phyloP scores from a whole-genome alignment of 2,329 filamentous ascomycete species.

The Ilyonectria mors-panacis region DNA sequence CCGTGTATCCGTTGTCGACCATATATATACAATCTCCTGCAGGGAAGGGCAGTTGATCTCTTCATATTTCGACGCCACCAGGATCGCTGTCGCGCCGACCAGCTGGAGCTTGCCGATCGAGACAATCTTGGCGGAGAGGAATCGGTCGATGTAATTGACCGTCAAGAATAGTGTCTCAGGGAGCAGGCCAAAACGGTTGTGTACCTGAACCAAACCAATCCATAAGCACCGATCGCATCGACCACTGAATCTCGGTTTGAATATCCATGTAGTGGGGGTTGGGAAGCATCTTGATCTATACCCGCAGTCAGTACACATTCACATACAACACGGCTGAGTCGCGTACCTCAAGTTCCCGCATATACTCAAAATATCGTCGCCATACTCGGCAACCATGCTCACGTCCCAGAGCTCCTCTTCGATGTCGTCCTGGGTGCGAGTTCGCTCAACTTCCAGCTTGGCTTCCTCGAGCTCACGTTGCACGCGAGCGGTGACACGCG shows the following conservation, averaged over 20 bases:
- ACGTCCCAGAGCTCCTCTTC: constrained; percentile 94
- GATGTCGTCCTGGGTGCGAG: constrained; percentile 79
- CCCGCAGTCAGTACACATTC: constrained; percentile 37
- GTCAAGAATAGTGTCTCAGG: constrained; percentile 96
- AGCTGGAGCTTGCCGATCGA: constrained; percentile 96
- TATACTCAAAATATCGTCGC: constrained; percentile 94
- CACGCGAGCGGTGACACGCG: constrained; percentile 77
- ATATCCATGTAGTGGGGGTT: constrained; percentile 97
- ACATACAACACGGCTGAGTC: not conserved
- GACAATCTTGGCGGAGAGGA: constrained; percentile 94
- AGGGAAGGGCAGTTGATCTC: constrained; percentile 98
- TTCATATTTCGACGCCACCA: constrained; percentile 97
- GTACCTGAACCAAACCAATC: constrained; percentile 99
- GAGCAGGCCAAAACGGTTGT: constrained; percentile 89
- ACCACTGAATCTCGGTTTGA: constrained; percentile 98
- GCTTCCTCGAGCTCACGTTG: constrained; percentile 80
- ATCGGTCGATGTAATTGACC: constrained; percentile 97
- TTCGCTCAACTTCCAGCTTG: constrained; percentile 77
- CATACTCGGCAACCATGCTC: constrained; percentile 98
- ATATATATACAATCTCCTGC: constrained; percentile 96
- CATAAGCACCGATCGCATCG: constrained; percentile 97
- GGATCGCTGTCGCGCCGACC: constrained; percentile 94
- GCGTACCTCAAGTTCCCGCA: constrained; percentile 88
- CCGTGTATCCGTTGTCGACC: constrained; percentile 92
- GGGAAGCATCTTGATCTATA: constrained; percentile 82